Evolutionary conservation across 768 basidiomycete species (phyloP), one percentile per base, ranked within the genome.

Genomic region (Amanita brunnescens): DNA sequence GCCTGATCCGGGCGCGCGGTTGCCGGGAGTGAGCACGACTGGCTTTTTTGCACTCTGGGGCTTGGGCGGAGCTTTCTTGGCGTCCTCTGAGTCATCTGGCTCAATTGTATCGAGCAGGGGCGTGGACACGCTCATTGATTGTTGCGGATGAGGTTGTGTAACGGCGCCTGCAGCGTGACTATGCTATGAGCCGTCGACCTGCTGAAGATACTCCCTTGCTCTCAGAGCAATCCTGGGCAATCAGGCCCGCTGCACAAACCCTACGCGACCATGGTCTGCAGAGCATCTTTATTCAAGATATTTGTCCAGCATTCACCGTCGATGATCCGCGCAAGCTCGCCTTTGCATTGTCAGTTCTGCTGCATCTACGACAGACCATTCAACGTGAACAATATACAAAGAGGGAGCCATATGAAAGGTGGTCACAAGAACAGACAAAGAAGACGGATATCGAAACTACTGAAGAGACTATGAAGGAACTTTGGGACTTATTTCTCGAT

Each of bases 91-190:
- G 38, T 91, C 91, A 65, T 95, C 92, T 26, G 92, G 81, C 64
- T 94, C 92, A 51, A 95, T 95, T 30, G 87, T 88, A n/a, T 74
- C 76, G 41, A 91, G 72, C 45, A 91, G 70, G 18, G 87, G 85
- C 26, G 81, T 75, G 24, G 75, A 69, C 47, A 70, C 71, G 67
- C 76, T 80, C 83, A 85, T 85, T 32, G 67, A 64, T 41, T 58
- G 57, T 29, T 52, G 35, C 38, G 41, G 3, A 10, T 29, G 29
- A 29, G n/a, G 18, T 34, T 7, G 20, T 10, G 56, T 29, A 21
- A 35, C 40, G 37, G 24, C 39, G 47, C 20, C 16, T 30, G 21
- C 10, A 16, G 29, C 18, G 38, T 49, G 49, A 41, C 49, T 20
- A 12, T 32, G 26, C 26, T 29, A 40, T 35, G 39, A 32, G 18